These are phyloP conservation scores for Sporopachydermia lactativora DNA, from an alignment of 805 yeast species.

Conservation along the genomic window DNA sequence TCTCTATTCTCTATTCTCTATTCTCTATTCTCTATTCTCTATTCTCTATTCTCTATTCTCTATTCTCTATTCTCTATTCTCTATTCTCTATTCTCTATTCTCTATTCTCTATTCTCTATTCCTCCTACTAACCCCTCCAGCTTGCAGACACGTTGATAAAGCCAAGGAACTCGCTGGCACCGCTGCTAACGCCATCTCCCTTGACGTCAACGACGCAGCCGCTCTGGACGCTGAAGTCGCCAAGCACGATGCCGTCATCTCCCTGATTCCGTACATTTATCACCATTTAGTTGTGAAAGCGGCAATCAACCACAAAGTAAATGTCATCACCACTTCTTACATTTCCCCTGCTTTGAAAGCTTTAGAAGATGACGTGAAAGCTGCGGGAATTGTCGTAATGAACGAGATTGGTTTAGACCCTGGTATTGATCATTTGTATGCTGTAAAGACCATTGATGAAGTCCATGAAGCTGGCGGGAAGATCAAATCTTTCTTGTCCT, in stretches of 20 bases:
- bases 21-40: too few relatives aligned
- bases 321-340: constrained; percentile 94
- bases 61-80: too few relatives aligned
- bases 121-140: too few relatives aligned
- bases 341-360: constrained; percentile 83
- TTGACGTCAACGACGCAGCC: constrained; percentile 72
- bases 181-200: constrained; percentile 67
- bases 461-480: constrained; percentile 87
- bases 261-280: constrained; percentile 90
- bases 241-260: constrained; percentile 74
- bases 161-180: constrained; percentile 80
- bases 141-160: constrained; percentile 81
- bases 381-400: constrained; percentile 95
- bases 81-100: too few relatives aligned
- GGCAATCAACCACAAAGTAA: constrained; percentile 79
- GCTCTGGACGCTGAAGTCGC: constrained; percentile 71
- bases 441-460: constrained; percentile 95
- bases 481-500: constrained; percentile 84
- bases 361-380: constrained; percentile 73
- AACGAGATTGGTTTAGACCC: constrained; percentile 99
- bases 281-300: constrained; percentile 89
- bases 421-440: constrained; percentile 96
- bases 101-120: too few relatives aligned
- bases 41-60: too few relatives aligned
- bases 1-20: too few relatives aligned